These are phyloP conservation scores for Podosphaera xanthii DNA, from an alignment of 2,329 filamentous ascomycete species.

Conservation along the genomic window DNA sequence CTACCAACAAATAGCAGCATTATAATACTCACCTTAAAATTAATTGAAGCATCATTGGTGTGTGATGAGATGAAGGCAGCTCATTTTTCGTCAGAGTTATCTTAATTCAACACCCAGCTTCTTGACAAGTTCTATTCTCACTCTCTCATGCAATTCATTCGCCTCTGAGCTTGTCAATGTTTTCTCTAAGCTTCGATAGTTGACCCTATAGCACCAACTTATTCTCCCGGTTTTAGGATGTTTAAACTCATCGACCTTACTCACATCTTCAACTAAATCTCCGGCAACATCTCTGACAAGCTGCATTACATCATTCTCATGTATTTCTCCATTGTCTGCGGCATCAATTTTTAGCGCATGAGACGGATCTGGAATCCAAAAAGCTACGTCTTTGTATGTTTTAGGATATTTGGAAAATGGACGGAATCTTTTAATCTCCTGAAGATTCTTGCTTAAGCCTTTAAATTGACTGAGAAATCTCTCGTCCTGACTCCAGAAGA, in stretches of 20 bases:
- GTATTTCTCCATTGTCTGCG: slow-evolving; percentile 29
- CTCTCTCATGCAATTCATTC: slow-evolving; percentile 49
- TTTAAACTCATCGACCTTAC: slow-evolving; percentile 62
- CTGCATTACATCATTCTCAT: slow-evolving; percentile 97
- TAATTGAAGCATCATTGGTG: too few relatives aligned
- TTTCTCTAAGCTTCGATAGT: slow-evolving; percentile 77
- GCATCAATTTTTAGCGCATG: slow-evolving; percentile 25
- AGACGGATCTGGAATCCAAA: slow-evolving; percentile 45
- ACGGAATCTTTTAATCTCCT: slow-evolving; percentile 38
- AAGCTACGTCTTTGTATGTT: slow-evolving; percentile 80
- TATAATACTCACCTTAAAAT: too few relatives aligned
- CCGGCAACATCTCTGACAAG: slow-evolving; percentile 65
- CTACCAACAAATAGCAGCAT: too few relatives aligned
- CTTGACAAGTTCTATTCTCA: slow-evolving; percentile 40
- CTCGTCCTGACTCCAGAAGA: slow-evolving; percentile 78
- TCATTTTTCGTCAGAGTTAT: slow-evolving; percentile 22
- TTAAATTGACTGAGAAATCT: slow-evolving; percentile 76
- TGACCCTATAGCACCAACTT: slow-evolving; percentile 81
- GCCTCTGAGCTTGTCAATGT: slow-evolving; percentile 70
- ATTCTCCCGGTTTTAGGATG: slow-evolving; percentile 66
- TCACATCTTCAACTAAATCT: slow-evolving; percentile 71
- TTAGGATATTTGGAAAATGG: slow-evolving; percentile 83
- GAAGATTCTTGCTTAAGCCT: slow-evolving; percentile 29
- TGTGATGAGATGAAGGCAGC: too few relatives aligned
- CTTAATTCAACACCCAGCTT: slow-evolving; percentile 55